These are phyloP conservation scores for Kregervanrija fluxuum DNA, from an alignment of 805 yeast genomes.

Conservation along the genomic window DNA sequence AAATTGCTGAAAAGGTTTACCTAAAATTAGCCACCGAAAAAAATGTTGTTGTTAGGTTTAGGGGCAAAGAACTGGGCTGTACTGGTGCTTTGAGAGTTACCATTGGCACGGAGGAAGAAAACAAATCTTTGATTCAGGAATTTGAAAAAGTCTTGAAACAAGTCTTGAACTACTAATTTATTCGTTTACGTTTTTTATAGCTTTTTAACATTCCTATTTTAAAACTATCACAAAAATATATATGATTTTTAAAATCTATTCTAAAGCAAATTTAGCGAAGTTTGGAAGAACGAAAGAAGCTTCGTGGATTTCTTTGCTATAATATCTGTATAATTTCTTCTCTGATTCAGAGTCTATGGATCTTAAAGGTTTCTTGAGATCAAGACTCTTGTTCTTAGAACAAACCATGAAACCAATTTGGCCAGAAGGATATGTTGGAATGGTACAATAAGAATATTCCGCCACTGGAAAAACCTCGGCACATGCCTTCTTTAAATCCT, in stretches of 20 bases:
- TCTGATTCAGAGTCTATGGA: slow-evolving; percentile 56
- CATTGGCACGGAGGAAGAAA: slow-evolving; percentile 78
- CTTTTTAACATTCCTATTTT: too few species aligned
- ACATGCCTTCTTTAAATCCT: slow-evolving; percentile 77
- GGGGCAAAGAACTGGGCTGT: slow-evolving; percentile 90
- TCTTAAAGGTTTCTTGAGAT: slow-evolving; percentile 66
- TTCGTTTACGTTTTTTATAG: too few species aligned
- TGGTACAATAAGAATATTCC: slow-evolving; percentile 84
- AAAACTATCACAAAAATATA: too few species aligned
- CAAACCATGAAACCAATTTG: slow-evolving; percentile 98
- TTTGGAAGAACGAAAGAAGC: slow-evolving; percentile 90
- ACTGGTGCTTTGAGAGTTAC: slow-evolving; percentile 82
- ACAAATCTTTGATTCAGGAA: slow-evolving; percentile 41
- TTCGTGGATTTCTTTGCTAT: slow-evolving; percentile 74
- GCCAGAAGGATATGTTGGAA: slow-evolving; percentile 97
- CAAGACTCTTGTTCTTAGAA: slow-evolving; percentile 59
- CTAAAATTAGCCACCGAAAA: slow-evolving; percentile 60
- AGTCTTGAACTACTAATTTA: background rate
- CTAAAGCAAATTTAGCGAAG: slow-evolving; percentile 56
- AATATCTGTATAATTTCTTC: slow-evolving; percentile 63
- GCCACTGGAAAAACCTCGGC: slow-evolving; percentile 82
- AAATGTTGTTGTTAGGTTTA: slow-evolving; percentile 79
- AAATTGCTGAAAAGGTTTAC: slow-evolving; percentile 60
- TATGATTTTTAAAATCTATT: slow-evolving; percentile 4
- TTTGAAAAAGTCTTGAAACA: slow-evolving; percentile 18